These are phyloP conservation scores for Cyberlindnera maclurae DNA, from an alignment of 805 yeast genomes.

Conservation along the genomic window DNA sequence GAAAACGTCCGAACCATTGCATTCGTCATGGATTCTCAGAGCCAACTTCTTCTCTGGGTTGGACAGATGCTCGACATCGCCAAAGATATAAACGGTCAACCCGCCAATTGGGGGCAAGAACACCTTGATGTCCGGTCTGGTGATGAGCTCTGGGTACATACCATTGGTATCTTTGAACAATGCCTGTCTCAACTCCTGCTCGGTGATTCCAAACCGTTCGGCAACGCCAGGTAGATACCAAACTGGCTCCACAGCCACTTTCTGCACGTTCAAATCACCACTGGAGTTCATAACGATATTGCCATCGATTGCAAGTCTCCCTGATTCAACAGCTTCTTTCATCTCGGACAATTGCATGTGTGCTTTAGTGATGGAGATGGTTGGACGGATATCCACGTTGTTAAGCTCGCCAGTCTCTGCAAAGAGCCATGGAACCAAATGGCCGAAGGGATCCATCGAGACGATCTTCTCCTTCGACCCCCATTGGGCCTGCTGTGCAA, in stretches of 20 bases:
- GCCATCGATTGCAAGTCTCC: conserved; percentile 53
- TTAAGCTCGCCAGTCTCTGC: conserved; percentile 35
- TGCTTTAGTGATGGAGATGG: conserved; percentile 62
- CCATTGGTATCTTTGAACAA: conserved; percentile 66
- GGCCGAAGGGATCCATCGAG: conserved; percentile 63
- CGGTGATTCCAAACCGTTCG: conserved; percentile 50
- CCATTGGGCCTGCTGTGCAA: conserved; percentile 54
- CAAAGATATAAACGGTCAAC: conserved; percentile 57
- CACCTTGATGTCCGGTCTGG: conserved; percentile 60
- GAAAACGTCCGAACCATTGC: conserved; percentile 66
- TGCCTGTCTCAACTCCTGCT: conserved; percentile 48
- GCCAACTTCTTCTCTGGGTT: conserved; percentile 46
- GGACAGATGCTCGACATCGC: conserved; percentile 48
- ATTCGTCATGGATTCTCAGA: conserved; percentile 59
- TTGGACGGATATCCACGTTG: conserved; percentile 53
- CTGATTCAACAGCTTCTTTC: conserved; percentile 46
- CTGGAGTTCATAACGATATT: conserved; percentile 47
- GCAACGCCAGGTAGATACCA: conserved; percentile 70
- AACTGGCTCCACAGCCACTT: conserved; percentile 64
- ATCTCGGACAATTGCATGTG: conserved; percentile 54
- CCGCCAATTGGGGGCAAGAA: conserved; percentile 70
- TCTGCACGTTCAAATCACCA: conserved; percentile 58
- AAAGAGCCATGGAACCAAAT: conserved; percentile 54
- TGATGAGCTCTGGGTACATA: conserved; percentile 60
- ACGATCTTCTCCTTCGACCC: conserved; percentile 48